Conservation (phyloP, 2,329 filamentous ascomycete species). For the Ophiostoma populinum region DNA sequence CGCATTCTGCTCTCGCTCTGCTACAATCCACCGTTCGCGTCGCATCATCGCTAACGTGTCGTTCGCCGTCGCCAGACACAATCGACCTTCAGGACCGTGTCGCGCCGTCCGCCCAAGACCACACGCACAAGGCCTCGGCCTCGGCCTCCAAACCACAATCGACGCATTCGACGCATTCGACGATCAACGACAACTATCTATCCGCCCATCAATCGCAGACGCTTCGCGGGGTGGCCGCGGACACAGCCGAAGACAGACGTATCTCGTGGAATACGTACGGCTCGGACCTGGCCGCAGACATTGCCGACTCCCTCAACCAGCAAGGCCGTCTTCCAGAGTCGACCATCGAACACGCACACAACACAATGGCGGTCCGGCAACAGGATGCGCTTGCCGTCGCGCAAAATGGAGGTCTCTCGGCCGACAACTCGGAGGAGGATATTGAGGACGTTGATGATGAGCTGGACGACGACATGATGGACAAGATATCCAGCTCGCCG, state of each 20-base stretch:
- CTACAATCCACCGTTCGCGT: slow-evolving; percentile 4
- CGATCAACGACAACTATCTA: slow-evolving; percentile 18
- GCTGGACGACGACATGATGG: slow-evolving; percentile 77
- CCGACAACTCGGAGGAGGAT: slow-evolving; percentile 38
- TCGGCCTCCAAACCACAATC: slow-evolving; percentile 23
- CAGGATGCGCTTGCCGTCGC: slow-evolving; percentile 42
- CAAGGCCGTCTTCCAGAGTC: slow-evolving; percentile 8
- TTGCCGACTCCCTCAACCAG: slow-evolving; percentile 22
- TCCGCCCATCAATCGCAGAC: slow-evolving; percentile 76
- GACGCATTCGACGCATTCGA: slow-evolving; percentile 21
- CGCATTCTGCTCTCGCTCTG: too few relatives aligned
- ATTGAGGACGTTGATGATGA: slow-evolving; percentile 52
- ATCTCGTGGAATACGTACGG: slow-evolving; percentile 36
- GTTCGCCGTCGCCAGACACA: slow-evolving; percentile 46
- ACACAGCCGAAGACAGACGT: slow-evolving; percentile 54
- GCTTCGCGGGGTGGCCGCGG: slow-evolving; percentile 62
- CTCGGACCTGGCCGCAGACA: slow-evolving; percentile 26
- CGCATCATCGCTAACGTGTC: slow-evolving; percentile 11
- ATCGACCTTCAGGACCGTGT: slow-evolving; percentile 82
- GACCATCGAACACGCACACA: slow-evolving; percentile 1
- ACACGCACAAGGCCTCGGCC: slow-evolving; percentile 38
- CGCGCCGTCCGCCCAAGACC: slow-evolving; percentile 70
- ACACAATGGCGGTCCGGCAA: slow-evolving; percentile 20
- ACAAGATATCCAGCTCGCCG: slow-evolving; percentile 95
- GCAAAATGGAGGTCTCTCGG: slow-evolving; percentile 39